Percentiles rank a stretch among this genome's conserved stretches.
Evolutionary conservation across 371 early-diverging fungal genomes (phyloP).

Genomic region (Lichtheimia ornata): DNA sequence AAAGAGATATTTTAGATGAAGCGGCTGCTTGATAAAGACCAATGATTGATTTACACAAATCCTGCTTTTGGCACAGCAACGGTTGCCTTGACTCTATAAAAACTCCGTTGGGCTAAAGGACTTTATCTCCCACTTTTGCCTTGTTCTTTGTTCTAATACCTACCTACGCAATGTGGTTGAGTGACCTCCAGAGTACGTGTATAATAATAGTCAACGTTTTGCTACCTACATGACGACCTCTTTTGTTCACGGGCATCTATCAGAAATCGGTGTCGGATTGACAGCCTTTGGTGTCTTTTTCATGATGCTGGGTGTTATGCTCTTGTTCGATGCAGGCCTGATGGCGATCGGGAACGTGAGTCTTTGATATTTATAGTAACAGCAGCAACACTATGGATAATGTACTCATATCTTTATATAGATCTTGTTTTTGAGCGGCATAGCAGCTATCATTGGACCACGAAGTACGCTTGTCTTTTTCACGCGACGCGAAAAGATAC

Average conservation of each 20-base stretch:
- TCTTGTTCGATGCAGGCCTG: conserved; percentile 94
- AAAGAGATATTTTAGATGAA: conserved; percentile 21
- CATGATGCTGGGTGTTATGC: conserved; percentile 87
- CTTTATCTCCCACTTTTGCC: not conserved
- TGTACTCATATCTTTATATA: conserved; percentile 21
- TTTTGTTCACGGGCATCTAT: not conserved
- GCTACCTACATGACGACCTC: not conserved
- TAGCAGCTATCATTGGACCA: conserved; percentile 86
- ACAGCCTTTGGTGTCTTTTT: conserved; percentile 95
- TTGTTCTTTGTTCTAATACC: not conserved
- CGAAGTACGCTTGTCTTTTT: conserved; percentile 86
- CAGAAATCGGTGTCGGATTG: conserved; percentile 95
- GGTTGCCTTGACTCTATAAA: not conserved
- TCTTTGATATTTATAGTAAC: too few relatives aligned
- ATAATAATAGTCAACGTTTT: not conserved
- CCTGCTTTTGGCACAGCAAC: too few relatives aligned
- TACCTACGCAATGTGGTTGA: conserved; percentile 67
- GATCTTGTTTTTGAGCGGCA: conserved; percentile 90
- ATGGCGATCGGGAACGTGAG: conserved; percentile 94
- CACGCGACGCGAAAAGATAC: conserved; percentile 76
- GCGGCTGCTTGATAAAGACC: conserved; percentile 7
- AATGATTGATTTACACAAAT: not conserved
- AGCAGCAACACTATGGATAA: too few relatives aligned
- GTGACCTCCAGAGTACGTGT: conserved; percentile 78
- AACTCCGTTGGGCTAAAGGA: not conserved